Base-by-base conservation (phyloP, 306 rosid genomes). In the Trifolium fragiferum region DNA sequence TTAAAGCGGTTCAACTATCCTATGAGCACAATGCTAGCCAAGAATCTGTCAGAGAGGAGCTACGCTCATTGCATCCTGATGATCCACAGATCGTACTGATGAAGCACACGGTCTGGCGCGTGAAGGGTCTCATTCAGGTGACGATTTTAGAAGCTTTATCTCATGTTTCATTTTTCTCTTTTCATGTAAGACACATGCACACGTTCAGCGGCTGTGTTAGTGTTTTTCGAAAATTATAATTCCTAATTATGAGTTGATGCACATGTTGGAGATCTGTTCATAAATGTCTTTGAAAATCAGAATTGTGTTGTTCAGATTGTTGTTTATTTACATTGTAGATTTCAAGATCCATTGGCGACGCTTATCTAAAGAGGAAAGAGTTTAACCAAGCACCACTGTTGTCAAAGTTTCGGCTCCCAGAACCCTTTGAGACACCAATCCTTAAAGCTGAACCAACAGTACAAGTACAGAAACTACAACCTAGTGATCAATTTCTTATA, bases 81-180 rank as follows among this genome's bases (percentile, higher is more conserved):
- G 99, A 95, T 89, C 99, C 99, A 18, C 87, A 89, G 84, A 90
- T 95, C 46, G 98, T 95, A 46, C 85, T 95, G 27, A 76, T 89
- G 80, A 95, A 87, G 82, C 98, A 95, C 87, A 88, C 85, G 77
- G 99, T 90, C 74, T 95, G 99, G 99, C 99, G 99, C 3, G 99
- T 95, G 82, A 95, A 95, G 90, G 99, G 99, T 80, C 73, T 95
- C 43, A 95, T 95, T 76, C 99, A 95, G 99, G 99, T 93, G 49
- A 78, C 35, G 1, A 15, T 38, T 57, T 50, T 79, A n/a, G 6
- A 18, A 10, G 55, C 53, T 73, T 82, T 74, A n/a, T 76, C 47
- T 40, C 62, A 55, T 23, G 60, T 72, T 55, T 80, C 68, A 60
- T 73, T 32, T 30, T 74, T 12, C 27, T 60, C 51, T 37, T 33